Conservation (phyloP, 2,329 filamentous ascomycete species). For the Ophiostoma pallidulum region DNA sequence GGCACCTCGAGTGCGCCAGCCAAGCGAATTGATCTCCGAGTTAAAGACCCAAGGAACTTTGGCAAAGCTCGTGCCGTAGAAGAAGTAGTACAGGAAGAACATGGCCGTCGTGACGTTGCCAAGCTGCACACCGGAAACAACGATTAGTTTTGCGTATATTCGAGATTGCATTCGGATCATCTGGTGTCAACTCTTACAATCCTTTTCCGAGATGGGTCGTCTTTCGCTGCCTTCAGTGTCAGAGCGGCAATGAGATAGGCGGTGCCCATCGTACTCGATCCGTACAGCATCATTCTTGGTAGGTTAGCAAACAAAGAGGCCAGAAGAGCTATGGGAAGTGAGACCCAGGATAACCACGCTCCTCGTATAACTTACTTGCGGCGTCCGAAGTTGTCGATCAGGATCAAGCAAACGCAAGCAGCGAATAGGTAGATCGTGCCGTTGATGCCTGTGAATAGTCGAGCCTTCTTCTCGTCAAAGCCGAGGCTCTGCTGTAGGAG, state of each 20-base stretch:
- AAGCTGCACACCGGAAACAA: conserved; percentile 21
- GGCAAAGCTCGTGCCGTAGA: conserved; percentile 31
- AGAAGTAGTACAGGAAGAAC: conserved; percentile 34
- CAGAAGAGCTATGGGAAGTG: not conserved
- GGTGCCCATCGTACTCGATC: conserved; percentile 19
- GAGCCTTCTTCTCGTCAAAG: conserved; percentile 38
- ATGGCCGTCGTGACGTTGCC: conserved; percentile 32
- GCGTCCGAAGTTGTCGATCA: conserved; percentile 32
- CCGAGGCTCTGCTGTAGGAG: conserved; percentile 48
- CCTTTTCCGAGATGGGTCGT: conserved; percentile 7
- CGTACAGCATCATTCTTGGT: conserved; percentile 30
- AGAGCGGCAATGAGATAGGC: conserved; percentile 28
- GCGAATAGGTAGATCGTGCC: conserved; percentile 30
- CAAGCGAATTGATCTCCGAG: conserved; percentile 33
- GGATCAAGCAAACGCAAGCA: conserved; percentile 28
- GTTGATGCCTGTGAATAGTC: conserved; percentile 46
- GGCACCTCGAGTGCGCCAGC: conserved; percentile 32
- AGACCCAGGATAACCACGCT: no score
- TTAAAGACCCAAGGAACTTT: conserved; percentile 34
- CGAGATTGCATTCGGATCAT: not conserved
- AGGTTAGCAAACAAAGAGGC: not conserved
- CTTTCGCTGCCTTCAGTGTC: conserved; percentile 24
- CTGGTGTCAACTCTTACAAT: not conserved
- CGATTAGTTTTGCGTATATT: conserved; percentile 14
- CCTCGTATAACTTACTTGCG: conserved; percentile 29